Conservation (phyloP, 2,329 filamentous ascomycete genomes). For the Keithomyces neogunnii region DNA sequence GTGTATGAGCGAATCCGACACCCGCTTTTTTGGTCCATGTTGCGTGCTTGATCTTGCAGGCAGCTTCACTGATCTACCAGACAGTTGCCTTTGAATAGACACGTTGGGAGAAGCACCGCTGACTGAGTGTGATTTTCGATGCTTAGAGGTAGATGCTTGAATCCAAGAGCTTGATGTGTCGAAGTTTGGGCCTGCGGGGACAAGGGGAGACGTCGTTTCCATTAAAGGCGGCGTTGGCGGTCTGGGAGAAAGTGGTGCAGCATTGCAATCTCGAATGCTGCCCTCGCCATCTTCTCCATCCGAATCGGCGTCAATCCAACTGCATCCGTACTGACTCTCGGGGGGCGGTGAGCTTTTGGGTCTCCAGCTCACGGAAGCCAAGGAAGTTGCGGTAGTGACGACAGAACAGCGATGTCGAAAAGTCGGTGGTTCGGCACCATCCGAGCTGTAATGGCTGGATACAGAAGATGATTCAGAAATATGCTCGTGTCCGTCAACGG, state of each 20-base stretch:
- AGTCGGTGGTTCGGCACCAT: slow-evolving; percentile 23
- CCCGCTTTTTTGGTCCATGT: not conserved
- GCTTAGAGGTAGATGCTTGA: slow-evolving; percentile 6
- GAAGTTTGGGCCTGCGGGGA: not conserved
- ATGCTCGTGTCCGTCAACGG: slow-evolving; percentile 11
- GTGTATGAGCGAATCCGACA: not conserved
- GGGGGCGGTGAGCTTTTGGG: slow-evolving; percentile 12
- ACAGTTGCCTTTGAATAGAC: slow-evolving; percentile 7
- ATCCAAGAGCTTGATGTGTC: not conserved
- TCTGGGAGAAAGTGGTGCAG: slow-evolving; percentile 18
- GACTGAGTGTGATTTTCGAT: slow-evolving; percentile 17
- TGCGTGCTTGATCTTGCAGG: slow-evolving; percentile 7
- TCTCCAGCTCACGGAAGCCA: slow-evolving; percentile 21
- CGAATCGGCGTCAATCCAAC: slow-evolving; percentile 30
- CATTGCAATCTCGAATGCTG: slow-evolving; percentile 1
- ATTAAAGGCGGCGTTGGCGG: slow-evolving; percentile 19
- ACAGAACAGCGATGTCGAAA: slow-evolving; percentile 26
- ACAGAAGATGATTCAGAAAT: slow-evolving; percentile 26
- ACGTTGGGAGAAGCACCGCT: slow-evolving; percentile 6
- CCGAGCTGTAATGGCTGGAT: slow-evolving; percentile 21
- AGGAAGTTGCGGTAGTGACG: slow-evolving; percentile 27
- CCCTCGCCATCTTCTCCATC: slow-evolving; percentile 20
- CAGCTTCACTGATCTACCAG: slow-evolving; percentile 12
- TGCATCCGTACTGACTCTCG: slow-evolving; percentile 17
- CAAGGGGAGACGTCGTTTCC: slow-evolving; percentile 5